These are phyloP conservation scores for Boletus sp. DNA, from an alignment of 1,284 basidiomycete genomes.

Conservation along the genomic window DNA sequence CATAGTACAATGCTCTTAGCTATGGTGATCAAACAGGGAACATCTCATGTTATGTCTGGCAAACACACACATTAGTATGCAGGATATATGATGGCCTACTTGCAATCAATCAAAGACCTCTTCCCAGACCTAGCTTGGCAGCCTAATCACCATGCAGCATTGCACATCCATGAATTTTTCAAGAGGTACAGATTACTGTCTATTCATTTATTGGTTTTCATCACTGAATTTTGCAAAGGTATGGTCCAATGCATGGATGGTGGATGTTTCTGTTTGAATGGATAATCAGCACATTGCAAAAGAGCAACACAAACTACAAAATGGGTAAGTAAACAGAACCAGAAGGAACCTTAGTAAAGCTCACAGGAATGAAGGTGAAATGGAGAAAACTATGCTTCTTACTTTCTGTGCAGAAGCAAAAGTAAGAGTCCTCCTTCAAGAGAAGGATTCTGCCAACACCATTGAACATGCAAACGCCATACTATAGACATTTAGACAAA, in stretches of 20 bases:
- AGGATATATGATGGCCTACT: slow-evolving; percentile 22
- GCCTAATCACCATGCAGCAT: slow-evolving; percentile 5
- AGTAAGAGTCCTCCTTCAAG: not conserved
- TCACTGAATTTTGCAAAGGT: no score
- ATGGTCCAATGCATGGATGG: slow-evolving; percentile 8
- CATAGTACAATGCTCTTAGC: slow-evolving; percentile 25
- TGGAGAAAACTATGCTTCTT: not conserved
- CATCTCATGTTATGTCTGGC: slow-evolving; percentile 16
- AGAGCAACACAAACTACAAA: slow-evolving; percentile 1
- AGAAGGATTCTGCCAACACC: not conserved
- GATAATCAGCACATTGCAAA: not conserved
- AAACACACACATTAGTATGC: slow-evolving; percentile 12
- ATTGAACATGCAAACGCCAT: not conserved
- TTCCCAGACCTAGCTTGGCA: slow-evolving; percentile 8
- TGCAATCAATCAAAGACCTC: slow-evolving; percentile 11
- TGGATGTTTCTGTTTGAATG: slow-evolving; percentile 10
- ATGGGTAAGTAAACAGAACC: not conserved
- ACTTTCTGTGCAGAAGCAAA: not conserved
- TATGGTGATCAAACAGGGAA: slow-evolving; percentile 16
- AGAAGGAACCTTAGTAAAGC: no score
- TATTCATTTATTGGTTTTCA: no score
- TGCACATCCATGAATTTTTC: slow-evolving; percentile 2
- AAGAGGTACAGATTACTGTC: no score
- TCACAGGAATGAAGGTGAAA: no score
- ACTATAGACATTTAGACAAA: not conserved